A percentile compares a stretch with the other conserved stretches of the same genome.
These are phyloP conservation scores for Halteria grandinella DNA, from an alignment of 73 alveolate species.

Conservation along the genomic window DNA sequence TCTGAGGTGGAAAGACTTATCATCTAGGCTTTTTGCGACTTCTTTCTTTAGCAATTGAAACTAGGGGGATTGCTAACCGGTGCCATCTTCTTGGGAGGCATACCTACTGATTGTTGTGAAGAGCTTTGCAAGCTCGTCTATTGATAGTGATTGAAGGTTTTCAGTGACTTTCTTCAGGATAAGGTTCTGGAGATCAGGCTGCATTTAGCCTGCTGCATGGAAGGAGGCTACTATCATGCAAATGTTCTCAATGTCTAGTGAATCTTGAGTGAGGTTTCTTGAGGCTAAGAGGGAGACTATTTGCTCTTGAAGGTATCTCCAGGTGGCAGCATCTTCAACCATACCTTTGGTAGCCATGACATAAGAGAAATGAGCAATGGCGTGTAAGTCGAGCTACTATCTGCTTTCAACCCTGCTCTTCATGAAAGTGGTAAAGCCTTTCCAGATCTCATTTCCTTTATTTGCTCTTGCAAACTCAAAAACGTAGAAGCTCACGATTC, in stretches of 20 bases:
- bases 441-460: neutral
- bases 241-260: neutral
- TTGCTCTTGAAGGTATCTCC: constrained; percentile 5
- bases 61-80: neutral
- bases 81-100: neutral
- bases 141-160: neutral
- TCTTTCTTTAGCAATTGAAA: neutral
- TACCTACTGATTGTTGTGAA: constrained; percentile 18
- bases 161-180: neutral
- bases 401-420: neutral
- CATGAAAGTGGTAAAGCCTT: neutral
- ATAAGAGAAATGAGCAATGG: neutral
- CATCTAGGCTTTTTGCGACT: neutral
- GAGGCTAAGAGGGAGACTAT: too few relatives aligned
- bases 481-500: neutral
- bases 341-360: neutral
- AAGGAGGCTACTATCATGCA: constrained; percentile 18
- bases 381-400: neutral
- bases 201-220: neutral
- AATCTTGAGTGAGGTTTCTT: too few relatives aligned
- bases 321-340: neutral
- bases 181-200: neutral
- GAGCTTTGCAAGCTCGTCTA: constrained; percentile 4
- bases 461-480: constrained; percentile 26
- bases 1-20: neutral